A percentile compares a stretch with the other conserved stretches of the same genome.
These are phyloP conservation scores for Vicia villosa DNA, from an alignment of 306 rosid species.

Conservation along the genomic window DNA sequence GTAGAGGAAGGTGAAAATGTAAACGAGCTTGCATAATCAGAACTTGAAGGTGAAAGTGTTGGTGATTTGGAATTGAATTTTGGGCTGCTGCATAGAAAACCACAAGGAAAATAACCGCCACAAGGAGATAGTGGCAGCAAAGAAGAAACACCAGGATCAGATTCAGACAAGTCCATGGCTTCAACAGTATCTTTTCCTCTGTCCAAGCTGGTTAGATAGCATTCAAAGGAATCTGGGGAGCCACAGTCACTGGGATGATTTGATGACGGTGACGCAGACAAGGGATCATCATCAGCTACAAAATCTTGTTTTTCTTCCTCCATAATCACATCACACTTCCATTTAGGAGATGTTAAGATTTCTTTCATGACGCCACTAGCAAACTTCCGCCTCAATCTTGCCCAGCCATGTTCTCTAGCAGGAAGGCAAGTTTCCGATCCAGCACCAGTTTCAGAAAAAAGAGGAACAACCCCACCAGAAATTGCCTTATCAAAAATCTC, in stretches of 20 bases:
- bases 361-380: constrained; percentile 64
- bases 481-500: constrained; percentile 79
- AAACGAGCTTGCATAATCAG: constrained; percentile 81
- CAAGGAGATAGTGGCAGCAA: constrained; percentile 52
- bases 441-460: constrained; percentile 55
- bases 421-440: constrained; percentile 88
- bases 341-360: constrained; percentile 51
- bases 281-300: constrained; percentile 39
- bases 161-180: constrained; percentile 42
- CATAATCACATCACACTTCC: constrained; percentile 42
- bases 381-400: constrained; percentile 59
- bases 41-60: constrained; percentile 79
- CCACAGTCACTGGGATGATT: constrained; percentile 46
- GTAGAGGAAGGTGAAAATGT: constrained; percentile 89
- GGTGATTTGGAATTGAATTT: constrained; percentile 75
- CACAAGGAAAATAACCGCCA: constrained; percentile 54
- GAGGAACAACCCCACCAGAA: constrained; percentile 92
- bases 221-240: constrained; percentile 70
- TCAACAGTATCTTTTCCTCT: constrained; percentile 34
- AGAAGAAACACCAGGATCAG: constrained; percentile 45
- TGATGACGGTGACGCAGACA: constrained; percentile 49
- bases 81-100: constrained; percentile 53
- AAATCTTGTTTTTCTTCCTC: constrained; percentile 47
- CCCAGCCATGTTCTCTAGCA: constrained; percentile 83
- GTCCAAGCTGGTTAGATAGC: constrained; percentile 44